phyloP scores from a whole-genome alignment of 768 basidiomycete genomes.

The Zangia roseola region DNA sequence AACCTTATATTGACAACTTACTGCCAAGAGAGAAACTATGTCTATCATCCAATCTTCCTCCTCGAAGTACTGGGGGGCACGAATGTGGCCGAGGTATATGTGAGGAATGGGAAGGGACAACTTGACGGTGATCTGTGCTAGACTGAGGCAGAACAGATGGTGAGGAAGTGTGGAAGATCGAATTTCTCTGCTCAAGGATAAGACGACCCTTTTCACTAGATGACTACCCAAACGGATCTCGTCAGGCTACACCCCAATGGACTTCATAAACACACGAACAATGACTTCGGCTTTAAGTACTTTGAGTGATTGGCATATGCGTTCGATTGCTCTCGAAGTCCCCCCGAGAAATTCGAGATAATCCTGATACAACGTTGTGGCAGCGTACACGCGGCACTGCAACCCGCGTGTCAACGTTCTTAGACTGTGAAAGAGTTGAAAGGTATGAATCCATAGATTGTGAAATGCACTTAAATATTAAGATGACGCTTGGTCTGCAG shows the following conservation, averaged over 20 bases:
- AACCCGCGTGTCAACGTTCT: background rate
- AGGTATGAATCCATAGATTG: too few relatives aligned
- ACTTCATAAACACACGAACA: background rate
- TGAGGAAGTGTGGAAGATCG: background rate
- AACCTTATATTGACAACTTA: background rate
- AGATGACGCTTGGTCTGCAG: background rate
- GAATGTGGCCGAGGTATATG: conserved; percentile 1
- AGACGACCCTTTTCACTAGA: background rate
- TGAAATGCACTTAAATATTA: background rate
- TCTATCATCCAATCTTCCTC: background rate
- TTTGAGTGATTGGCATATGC: background rate
- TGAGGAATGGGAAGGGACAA: background rate
- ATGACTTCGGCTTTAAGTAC: background rate
- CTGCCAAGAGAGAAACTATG: background rate
- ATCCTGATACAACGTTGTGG: background rate
- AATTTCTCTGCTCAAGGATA: background rate
- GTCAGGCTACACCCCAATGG: background rate
- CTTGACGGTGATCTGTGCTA: background rate
- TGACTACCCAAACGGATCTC: background rate
- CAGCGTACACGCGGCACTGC: background rate
- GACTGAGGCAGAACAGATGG: background rate
- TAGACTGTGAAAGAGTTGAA: background rate
- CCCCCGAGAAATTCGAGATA: background rate
- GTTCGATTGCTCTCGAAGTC: background rate
- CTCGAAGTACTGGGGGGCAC: background rate